phyloP scores from a whole-genome alignment of 164 flowering plant species.

The Dillenia suffruticosa region DNA sequence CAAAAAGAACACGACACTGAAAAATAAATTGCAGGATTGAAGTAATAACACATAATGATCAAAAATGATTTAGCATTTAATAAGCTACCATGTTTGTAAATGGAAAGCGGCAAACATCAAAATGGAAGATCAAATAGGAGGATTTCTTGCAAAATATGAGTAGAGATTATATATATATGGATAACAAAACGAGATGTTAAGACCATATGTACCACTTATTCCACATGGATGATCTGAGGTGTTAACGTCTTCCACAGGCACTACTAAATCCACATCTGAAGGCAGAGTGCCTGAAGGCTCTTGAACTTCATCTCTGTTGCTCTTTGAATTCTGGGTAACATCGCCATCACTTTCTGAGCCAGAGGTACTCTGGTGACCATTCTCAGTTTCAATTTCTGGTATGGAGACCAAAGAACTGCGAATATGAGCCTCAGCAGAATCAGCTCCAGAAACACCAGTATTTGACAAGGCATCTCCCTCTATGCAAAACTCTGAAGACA shows the following conservation, averaged over 20 bases:
- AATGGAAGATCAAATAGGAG: too few relatives aligned
- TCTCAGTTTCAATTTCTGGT: slow-evolving; percentile 44
- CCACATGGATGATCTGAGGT: slow-evolving; percentile 24
- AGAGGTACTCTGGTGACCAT: slow-evolving; percentile 20
- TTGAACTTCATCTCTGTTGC: slow-evolving; percentile 24
- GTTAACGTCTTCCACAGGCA: slow-evolving; percentile 29
- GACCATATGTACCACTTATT: slow-evolving; percentile 37
- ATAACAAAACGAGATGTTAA: too few relatives aligned
- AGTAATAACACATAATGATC: too few relatives aligned
- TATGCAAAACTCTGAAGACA: slow-evolving; percentile 16
- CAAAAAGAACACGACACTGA: too few relatives aligned
- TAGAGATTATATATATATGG: too few relatives aligned
- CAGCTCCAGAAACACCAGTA: slow-evolving; percentile 17
- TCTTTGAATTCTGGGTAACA: slow-evolving; percentile 22
- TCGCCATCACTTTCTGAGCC: slow-evolving; percentile 25
- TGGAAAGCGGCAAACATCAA: too few relatives aligned
- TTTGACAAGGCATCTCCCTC: slow-evolving; percentile 21
- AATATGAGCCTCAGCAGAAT: slow-evolving; percentile 24
- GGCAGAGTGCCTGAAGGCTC: slow-evolving; percentile 23
- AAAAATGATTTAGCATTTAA: too few relatives aligned
- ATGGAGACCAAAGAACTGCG: slow-evolving; percentile 21
- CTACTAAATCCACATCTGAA: slow-evolving; percentile 19
- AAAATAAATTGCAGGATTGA: too few relatives aligned
- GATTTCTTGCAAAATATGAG: too few relatives aligned
- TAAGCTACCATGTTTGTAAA: too few relatives aligned